Evolutionary conservation across 768 basidiomycete genomes (phyloP).

Genomic region (Epithele typhae): DNA sequence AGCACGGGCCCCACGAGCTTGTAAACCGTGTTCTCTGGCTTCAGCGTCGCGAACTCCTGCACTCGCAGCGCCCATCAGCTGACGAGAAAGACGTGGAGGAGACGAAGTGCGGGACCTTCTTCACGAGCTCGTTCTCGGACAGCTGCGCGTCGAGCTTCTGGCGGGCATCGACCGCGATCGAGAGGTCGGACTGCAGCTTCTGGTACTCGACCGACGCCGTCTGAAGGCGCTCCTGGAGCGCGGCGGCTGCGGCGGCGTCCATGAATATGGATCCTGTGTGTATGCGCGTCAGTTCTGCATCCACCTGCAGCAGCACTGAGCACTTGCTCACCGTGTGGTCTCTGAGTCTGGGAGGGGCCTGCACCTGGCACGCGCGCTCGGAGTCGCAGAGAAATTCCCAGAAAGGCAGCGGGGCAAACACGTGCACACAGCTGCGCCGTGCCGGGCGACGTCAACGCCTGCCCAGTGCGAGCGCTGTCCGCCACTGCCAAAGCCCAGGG

Average conservation of each 20-base stretch:
- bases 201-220: slow-evolving; percentile 71
- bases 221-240: slow-evolving; percentile 57
- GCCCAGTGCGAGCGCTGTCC: too few species aligned
- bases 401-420: too few species aligned
- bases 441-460: too few species aligned
- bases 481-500: too few species aligned
- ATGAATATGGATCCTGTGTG: too few species aligned
- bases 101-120: slow-evolving; percentile 53
- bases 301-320: too few species aligned
- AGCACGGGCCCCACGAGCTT: slow-evolving; percentile 91
- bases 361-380: too few species aligned
- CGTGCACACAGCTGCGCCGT: too few species aligned
- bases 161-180: slow-evolving; percentile 69
- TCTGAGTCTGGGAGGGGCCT: too few species aligned
- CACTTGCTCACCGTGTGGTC: too few species aligned
- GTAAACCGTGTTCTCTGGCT: slow-evolving; percentile 75
- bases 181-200: slow-evolving; percentile 72
- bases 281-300: too few species aligned
- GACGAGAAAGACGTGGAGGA: background rate
- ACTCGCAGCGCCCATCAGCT: background rate
- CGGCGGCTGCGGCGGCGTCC: slow-evolving; percentile 40
- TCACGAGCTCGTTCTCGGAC: slow-evolving; percentile 88
- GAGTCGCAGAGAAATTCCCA: too few species aligned
- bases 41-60: slow-evolving; percentile 80
- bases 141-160: slow-evolving; percentile 88